Evolutionary conservation across 106 monocot genomes (phyloP).

Genomic region (Posidonia australis): DNA sequence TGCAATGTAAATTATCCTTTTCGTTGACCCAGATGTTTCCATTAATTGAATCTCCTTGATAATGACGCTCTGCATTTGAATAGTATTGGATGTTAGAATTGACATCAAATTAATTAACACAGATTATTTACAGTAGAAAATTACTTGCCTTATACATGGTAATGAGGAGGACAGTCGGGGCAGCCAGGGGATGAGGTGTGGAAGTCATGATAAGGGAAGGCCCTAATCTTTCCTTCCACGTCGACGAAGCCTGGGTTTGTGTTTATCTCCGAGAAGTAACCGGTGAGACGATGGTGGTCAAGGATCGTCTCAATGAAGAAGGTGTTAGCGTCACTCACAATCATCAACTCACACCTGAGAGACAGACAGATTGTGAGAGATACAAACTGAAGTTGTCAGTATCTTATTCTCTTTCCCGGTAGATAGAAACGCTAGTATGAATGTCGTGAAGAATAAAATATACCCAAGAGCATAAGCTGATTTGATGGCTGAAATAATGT

Average conservation of each 20-base stretch:
- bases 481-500: conserved; percentile 16
- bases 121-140: no score
- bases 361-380: not conserved
- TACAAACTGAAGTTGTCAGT: not conserved
- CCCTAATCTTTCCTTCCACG: conserved; percentile 10
- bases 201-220: conserved; percentile 12
- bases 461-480: conserved; percentile 30
- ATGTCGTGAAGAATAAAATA: not conserved
- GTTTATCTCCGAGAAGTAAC: conserved; percentile 19
- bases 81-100: no score
- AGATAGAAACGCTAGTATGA: not conserved
- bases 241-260: conserved; percentile 15
- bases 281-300: conserved; percentile 12
- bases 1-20: no score
- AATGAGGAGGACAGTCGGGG: no score
- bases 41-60: no score
- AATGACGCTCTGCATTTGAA: no score
- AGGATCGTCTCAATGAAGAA: conserved; percentile 17
- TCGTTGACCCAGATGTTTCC: no score
- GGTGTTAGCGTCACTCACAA: conserved; percentile 44
- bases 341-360: conserved; percentile 69
- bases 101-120: no score
- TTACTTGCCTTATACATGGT: no score
- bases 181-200: conserved; percentile 12
- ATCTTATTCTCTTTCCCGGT: not conserved